A percentile compares a stretch with the other conserved stretches of the same genome.
Evolutionary conservation across 306 rosid species (phyloP).

Genomic region (Begonia masoniana): DNA sequence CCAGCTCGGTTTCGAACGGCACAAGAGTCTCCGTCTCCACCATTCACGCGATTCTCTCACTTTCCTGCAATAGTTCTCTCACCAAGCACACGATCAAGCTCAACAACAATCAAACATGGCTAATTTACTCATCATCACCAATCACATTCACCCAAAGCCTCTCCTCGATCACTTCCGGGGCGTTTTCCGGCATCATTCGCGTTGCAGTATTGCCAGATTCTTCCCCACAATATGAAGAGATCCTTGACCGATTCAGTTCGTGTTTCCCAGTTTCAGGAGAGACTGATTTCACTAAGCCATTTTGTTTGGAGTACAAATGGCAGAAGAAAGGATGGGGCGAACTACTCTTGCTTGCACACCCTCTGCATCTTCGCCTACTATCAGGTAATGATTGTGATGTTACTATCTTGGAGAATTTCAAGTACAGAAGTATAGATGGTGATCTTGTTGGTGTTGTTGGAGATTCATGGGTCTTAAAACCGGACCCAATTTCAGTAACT

Average conservation of each 20-base stretch:
- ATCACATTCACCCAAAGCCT: slow-evolving; percentile 20
- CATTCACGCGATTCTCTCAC: slow-evolving; percentile 46
- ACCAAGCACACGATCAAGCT: slow-evolving; percentile 49
- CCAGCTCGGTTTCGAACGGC: slow-evolving; percentile 25
- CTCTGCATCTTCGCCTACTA: slow-evolving; percentile 57
- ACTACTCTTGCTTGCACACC: slow-evolving; percentile 71
- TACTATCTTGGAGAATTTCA: slow-evolving; percentile 39
- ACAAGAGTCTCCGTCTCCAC: slow-evolving; percentile 50
- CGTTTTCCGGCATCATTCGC: slow-evolving; percentile 54
- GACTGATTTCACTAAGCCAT: slow-evolving; percentile 43
- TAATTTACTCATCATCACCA: slow-evolving; percentile 47
- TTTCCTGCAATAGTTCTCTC: slow-evolving; percentile 28
- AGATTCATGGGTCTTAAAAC: slow-evolving; percentile 47
- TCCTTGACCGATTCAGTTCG: slow-evolving; percentile 46
- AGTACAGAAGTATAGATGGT: slow-evolving; percentile 74
- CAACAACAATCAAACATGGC: slow-evolving; percentile 79
- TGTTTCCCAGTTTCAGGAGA: slow-evolving; percentile 75
- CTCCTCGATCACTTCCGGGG: slow-evolving; percentile 39
- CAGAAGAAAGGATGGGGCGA: slow-evolving; percentile 63
- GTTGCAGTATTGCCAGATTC: slow-evolving; percentile 48
- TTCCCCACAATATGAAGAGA: slow-evolving; percentile 10
- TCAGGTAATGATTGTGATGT: slow-evolving; percentile 13
- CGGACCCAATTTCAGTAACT: slow-evolving; percentile 45
- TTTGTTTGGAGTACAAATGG: slow-evolving; percentile 54
- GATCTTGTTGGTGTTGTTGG: slow-evolving; percentile 85